A percentile compares a stretch with the other conserved stretches of the same genome.
Evolutionary conservation across 352 stramenopile genomes (phyloP).

Genomic region (Pythium pyrilobum): DNA sequence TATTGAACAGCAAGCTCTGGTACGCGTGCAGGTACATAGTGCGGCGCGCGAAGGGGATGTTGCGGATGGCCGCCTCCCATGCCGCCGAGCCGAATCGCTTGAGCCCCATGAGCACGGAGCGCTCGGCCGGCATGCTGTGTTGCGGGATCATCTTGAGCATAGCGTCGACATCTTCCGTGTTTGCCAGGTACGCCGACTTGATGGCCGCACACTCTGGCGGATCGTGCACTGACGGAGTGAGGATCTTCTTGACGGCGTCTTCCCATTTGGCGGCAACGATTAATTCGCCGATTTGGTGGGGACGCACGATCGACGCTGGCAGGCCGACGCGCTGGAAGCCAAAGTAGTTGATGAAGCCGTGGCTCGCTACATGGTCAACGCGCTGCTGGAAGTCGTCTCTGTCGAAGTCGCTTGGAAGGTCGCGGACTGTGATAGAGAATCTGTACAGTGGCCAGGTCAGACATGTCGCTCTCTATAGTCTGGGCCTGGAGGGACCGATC

Average conservation of each 20-base stretch:
- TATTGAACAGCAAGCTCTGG: conserved; percentile 76
- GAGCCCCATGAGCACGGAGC: conserved; percentile 52
- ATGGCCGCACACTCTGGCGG: conserved; percentile 23
- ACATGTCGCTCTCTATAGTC: neutral
- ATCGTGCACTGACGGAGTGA: conserved; percentile 36
- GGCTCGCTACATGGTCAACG: conserved; percentile 27
- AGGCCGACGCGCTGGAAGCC: conserved; percentile 71
- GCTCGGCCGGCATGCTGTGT: conserved; percentile 35
- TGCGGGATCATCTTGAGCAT: conserved; percentile 49
- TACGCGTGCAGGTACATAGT: conserved; percentile 76
- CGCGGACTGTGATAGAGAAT: conserved; percentile 51
- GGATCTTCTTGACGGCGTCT: conserved; percentile 37
- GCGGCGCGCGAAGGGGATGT: conserved; percentile 48
- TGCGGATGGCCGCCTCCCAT: conserved; percentile 49
- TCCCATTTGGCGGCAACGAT: conserved; percentile 62
- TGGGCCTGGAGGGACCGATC: neutral
- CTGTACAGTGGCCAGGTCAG: conserved; percentile 1
- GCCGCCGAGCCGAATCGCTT: conserved; percentile 49
- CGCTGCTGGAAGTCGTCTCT: conserved; percentile 13
- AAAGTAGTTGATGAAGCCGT: conserved; percentile 80
- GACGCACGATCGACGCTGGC: conserved; percentile 34
- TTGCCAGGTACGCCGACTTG: conserved; percentile 46
- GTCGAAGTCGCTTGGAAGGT: conserved; percentile 20
- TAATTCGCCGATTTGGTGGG: conserved; percentile 67
- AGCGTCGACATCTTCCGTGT: conserved; percentile 37